A percentile compares a stretch with the other conserved stretches of the same genome.
Conservation (phyloP, 306 rosid genomes). For the Potentilla sterilis region DNA sequence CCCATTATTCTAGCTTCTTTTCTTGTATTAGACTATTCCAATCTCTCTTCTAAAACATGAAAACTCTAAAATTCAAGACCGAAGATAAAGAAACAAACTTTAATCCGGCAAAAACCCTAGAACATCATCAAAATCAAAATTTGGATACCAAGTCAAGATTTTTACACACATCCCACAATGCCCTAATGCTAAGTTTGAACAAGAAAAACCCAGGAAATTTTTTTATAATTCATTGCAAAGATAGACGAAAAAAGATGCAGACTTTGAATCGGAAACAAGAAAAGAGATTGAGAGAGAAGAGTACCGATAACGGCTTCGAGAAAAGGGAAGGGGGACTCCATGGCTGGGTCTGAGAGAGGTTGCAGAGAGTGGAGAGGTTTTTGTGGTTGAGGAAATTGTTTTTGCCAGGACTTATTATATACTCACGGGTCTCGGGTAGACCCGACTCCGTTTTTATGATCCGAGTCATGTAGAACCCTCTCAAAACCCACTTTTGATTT, state of each 20-base stretch:
- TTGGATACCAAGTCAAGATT: not conserved
- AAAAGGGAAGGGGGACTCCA: slow-evolving; percentile 74
- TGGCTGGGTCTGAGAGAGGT: slow-evolving; percentile 26
- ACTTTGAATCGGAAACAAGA: slow-evolving; percentile 6
- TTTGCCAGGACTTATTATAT: not conserved
- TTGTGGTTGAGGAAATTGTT: not conserved
- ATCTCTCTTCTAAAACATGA: not conserved
- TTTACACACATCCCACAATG: not conserved
- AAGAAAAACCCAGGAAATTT: not conserved
- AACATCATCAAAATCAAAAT: not conserved
- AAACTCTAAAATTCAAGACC: not conserved
- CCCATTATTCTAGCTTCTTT: not conserved
- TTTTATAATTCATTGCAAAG: not conserved
- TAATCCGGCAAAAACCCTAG: slow-evolving; percentile 4
- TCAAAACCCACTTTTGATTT: not conserved
- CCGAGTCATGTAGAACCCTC: slow-evolving; percentile 9
- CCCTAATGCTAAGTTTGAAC: not conserved
- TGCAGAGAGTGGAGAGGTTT: not conserved
- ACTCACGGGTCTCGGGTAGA: not conserved
- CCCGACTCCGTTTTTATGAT: slow-evolving; percentile 7
- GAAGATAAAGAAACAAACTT: not conserved
- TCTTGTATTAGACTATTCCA: not conserved
- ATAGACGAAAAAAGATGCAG: slow-evolving; percentile 3
- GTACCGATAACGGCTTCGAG: slow-evolving; percentile 94
- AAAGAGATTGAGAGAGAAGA: slow-evolving; percentile 13